Conservation (phyloP, 2,329 filamentous ascomycete genomes). For the Parastagonospora nodorum region DNA sequence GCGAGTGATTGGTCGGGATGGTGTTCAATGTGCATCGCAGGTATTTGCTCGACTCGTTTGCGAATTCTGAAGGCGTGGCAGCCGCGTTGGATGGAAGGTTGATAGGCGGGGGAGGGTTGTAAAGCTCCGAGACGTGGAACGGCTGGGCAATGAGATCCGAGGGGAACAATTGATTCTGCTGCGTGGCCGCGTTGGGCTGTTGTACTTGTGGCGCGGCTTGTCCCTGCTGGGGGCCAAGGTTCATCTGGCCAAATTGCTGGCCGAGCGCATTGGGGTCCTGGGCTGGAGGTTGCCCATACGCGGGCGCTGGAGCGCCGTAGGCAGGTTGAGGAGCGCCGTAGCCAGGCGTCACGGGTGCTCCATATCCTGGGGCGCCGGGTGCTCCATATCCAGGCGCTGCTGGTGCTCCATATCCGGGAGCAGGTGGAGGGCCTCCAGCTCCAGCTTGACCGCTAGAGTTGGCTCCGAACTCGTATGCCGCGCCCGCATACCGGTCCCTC, state of each 20-base stretch:
- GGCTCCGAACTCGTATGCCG: slow-evolving; percentile 93
- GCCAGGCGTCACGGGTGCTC: slow-evolving; percentile 46
- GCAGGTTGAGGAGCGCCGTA: slow-evolving; percentile 35
- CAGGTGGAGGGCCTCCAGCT: slow-evolving; percentile 49
- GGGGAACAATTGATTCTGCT: slow-evolving; percentile 81
- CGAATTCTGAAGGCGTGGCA: slow-evolving; percentile 85
- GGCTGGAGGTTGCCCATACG: slow-evolving; percentile 50
- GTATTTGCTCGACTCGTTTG: slow-evolving; percentile 93
- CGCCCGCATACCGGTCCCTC: slow-evolving; percentile 92
- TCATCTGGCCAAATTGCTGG: slow-evolving; percentile 81
- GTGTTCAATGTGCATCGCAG: slow-evolving; percentile 94
- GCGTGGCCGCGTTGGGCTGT: slow-evolving; percentile 37
- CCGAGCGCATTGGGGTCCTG: slow-evolving; percentile 69
- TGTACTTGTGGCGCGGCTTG: slow-evolving; percentile 37
- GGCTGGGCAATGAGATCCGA: slow-evolving; percentile 91
- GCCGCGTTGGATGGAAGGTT: slow-evolving; percentile 92
- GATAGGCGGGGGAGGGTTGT: slow-evolving; percentile 88
- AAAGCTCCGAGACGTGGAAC: slow-evolving; percentile 91
- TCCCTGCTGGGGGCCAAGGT: slow-evolving; percentile 61
- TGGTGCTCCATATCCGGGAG: slow-evolving; percentile 42
- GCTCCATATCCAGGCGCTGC: slow-evolving; percentile 51
- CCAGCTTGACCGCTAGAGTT: slow-evolving; percentile 68
- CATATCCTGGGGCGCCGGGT: slow-evolving; percentile 46
- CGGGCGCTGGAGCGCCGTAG: slow-evolving; percentile 36
- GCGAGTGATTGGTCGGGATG: slow-evolving; percentile 86